These are phyloP conservation scores for Oryza officinalis DNA, from an alignment of 176 grass and related monocot species.

Conservation along the genomic window DNA sequence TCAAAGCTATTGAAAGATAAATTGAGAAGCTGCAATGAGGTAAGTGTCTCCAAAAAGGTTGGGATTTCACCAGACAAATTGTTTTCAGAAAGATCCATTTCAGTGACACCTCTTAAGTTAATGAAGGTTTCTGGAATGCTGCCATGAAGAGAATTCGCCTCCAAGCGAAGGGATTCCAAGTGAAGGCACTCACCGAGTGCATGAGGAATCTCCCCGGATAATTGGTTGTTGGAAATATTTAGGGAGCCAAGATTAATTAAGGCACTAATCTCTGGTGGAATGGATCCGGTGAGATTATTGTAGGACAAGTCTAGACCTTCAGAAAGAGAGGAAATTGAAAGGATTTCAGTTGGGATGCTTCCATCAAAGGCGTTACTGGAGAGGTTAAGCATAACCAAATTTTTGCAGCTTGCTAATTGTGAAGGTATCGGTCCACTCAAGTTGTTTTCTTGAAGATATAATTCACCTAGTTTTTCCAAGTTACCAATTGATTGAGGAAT, in stretches of 20 bases:
- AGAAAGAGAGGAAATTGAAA: conserved; percentile 12
- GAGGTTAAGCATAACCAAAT: not conserved
- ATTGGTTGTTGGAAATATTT: conserved; percentile 2
- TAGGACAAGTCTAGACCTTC: not conserved
- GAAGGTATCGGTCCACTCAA: conserved; percentile 43
- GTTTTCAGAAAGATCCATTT: conserved; percentile 37
- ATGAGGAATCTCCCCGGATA: conserved; percentile 35
- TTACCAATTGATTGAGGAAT: conserved; percentile 43
- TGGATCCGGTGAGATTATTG: no score
- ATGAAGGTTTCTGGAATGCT: conserved; percentile 34
- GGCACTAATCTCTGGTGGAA: not conserved
- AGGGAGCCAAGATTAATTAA: conserved; percentile 22
- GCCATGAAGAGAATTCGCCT: conserved; percentile 32
- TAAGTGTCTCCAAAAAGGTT: not conserved
- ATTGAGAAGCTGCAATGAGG: not conserved
- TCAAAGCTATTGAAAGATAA: not conserved
- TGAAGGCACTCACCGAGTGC: conserved; percentile 24
- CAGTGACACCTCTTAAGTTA: not conserved
- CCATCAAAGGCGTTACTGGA: conserved; percentile 24
- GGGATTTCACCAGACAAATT: conserved; percentile 26
- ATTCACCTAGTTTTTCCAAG: conserved; percentile 31
- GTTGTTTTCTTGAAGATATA: conserved; percentile 30
- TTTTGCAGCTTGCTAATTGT: conserved; percentile 27
- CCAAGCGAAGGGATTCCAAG: conserved; percentile 22
- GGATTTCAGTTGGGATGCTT: conserved; percentile 3